These are phyloP conservation scores for Sporothrix variecibatus DNA, from an alignment of 2,329 filamentous ascomycete genomes.

Conservation along the genomic window DNA sequence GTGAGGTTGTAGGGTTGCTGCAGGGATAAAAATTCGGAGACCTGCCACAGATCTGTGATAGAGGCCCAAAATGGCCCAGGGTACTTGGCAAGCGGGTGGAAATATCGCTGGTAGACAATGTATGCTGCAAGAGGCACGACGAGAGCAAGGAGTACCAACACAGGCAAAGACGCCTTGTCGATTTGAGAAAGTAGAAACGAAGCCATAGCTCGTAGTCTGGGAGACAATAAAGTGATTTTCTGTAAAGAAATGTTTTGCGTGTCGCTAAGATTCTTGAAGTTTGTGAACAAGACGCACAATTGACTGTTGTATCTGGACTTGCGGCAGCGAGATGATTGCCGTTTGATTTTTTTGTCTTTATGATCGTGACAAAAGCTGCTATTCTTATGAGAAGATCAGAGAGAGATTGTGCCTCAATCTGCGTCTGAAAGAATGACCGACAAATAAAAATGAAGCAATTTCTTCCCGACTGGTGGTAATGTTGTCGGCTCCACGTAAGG, in stretches of 20 bases:
- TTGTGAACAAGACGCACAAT: background rate
- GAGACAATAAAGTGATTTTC: background rate
- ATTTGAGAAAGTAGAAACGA: background rate
- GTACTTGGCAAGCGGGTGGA: slow-evolving; percentile 38
- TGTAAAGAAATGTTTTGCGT: no score
- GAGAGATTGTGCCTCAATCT: no score
- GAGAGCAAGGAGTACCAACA: background rate
- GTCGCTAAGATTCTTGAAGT: no score
- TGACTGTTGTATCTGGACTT: no score
- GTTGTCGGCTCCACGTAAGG: no score
- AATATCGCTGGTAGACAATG: slow-evolving; percentile 32
- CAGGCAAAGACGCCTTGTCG: background rate
- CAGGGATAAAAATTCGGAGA: slow-evolving; percentile 33
- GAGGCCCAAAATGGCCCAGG: slow-evolving; percentile 39
- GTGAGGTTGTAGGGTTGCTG: slow-evolving; percentile 35
- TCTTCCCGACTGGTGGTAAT: no score
- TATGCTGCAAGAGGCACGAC: background rate
- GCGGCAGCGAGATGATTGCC: no score
- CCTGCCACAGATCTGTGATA: slow-evolving; percentile 37
- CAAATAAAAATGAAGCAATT: no score
- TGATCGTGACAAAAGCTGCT: no score
- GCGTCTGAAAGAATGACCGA: no score
- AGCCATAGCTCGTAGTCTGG: background rate
- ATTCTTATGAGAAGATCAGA: no score
- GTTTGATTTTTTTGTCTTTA: no score